Conservation (phyloP, 805 yeast genomes). For the Ogataea ganodermae region DNA sequence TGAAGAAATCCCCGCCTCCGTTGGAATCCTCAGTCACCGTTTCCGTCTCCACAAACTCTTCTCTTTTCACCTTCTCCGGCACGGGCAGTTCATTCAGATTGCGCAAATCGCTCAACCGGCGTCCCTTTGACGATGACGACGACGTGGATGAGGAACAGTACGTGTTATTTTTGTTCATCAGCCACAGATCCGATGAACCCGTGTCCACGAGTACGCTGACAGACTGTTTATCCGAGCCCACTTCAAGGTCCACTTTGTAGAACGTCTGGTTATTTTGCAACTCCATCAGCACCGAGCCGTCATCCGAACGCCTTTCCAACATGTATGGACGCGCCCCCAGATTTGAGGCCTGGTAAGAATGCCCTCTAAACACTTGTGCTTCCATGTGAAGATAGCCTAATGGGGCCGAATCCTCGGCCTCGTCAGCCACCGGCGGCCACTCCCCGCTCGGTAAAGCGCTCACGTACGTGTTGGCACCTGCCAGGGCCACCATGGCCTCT, state of each 20-base stretch:
- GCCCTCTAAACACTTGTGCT: conserved; percentile 26
- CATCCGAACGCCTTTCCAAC: conserved; percentile 28
- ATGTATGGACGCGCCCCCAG: conserved; percentile 19
- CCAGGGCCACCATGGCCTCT: background rate
- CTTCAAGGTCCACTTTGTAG: conserved; percentile 44
- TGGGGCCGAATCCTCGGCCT: background rate
- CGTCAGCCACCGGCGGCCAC: background rate
- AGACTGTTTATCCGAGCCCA: conserved; percentile 63
- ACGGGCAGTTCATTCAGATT: background rate
- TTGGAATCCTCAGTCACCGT: background rate
- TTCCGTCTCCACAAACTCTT: background rate
- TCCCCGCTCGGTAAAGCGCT: background rate
- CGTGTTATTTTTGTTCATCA: conserved; percentile 50
- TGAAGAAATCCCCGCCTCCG: background rate
- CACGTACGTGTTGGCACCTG: background rate
- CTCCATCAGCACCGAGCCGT: conserved; percentile 33
- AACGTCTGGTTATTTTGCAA: conserved; percentile 44
- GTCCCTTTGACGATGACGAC: background rate
- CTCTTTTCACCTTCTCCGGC: background rate
- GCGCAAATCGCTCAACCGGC: background rate
- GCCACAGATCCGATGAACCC: conserved; percentile 77
- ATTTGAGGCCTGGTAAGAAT: conserved; percentile 13
- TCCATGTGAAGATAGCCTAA: conserved; percentile 16
- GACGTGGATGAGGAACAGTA: conserved; percentile 35
- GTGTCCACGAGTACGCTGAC: conserved; percentile 67